A percentile compares a stretch with the other conserved stretches of the same genome.
Evolutionary conservation across 2,329 filamentous ascomycete species (phyloP).

Genomic region (Aspergillus caelatus): DNA sequence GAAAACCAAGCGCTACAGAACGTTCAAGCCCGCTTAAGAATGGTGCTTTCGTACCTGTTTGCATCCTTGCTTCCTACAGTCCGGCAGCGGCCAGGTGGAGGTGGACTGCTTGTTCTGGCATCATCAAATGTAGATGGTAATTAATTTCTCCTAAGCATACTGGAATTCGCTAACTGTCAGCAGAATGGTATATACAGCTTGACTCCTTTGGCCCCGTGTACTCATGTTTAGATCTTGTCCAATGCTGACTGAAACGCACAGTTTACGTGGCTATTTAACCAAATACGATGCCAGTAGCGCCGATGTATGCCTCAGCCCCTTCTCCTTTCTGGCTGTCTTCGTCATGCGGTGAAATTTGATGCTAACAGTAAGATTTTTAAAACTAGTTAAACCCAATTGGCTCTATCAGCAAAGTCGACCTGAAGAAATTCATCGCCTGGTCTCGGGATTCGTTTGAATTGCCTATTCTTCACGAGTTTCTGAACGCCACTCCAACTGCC

Average conservation of each 20-base stretch:
- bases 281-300: constrained; percentile 67
- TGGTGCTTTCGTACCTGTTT: constrained; percentile 68
- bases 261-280: constrained; percentile 61
- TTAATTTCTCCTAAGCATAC: background rate
- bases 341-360: background rate
- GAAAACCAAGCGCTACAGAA: constrained; percentile 71
- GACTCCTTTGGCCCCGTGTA: background rate
- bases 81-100: constrained; percentile 59
- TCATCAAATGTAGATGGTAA: constrained; percentile 64
- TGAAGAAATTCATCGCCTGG: constrained; percentile 73
- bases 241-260: constrained; percentile 38
- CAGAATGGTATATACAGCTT: constrained; percentile 31
- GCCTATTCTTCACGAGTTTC: constrained; percentile 67
- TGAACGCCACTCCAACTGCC: constrained; percentile 64
- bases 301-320: constrained; percentile 49
- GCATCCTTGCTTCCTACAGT: constrained; percentile 65
- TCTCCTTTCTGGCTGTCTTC: background rate
- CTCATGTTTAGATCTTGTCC: background rate
- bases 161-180: constrained; percentile 10
- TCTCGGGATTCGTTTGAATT: constrained; percentile 61
- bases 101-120: constrained; percentile 66
- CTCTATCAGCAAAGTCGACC: constrained; percentile 65
- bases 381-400: constrained; percentile 43
- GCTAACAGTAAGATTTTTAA: constrained; percentile 4
- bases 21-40: constrained; percentile 67